Conservation (phyloP, 768 basidiomycete species). For the Porpolomopsis calyptriformis region DNA sequence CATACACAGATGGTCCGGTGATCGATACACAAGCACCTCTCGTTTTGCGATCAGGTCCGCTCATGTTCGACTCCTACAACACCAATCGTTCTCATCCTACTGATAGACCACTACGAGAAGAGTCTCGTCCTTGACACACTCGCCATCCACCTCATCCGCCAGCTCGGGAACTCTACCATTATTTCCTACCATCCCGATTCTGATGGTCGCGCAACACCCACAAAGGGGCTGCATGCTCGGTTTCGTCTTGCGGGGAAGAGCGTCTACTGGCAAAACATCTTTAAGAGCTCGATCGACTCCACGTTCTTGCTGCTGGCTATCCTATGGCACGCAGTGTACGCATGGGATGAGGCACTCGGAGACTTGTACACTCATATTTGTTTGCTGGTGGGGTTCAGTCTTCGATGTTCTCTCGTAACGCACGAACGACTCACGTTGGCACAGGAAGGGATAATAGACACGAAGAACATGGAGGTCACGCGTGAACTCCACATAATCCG, state of each 20-base stretch:
- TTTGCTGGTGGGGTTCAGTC: slow-evolving; percentile 28
- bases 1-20: not conserved
- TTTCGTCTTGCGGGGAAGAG: slow-evolving; percentile 28
- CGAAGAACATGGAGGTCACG: slow-evolving; percentile 33
- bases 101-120: not conserved
- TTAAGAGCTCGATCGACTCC: slow-evolving; percentile 32
- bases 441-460: slow-evolving; percentile 38
- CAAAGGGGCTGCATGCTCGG: slow-evolving; percentile 25
- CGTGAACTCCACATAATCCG: slow-evolving; percentile 45
- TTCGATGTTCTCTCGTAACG: slow-evolving; percentile 7
- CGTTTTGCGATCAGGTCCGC: not conserved
- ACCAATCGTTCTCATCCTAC: slow-evolving; percentile 2
- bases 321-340: slow-evolving; percentile 50
- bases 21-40: slow-evolving; percentile 7
- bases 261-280: slow-evolving; percentile 38
- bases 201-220: slow-evolving; percentile 25
- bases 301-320: slow-evolving; percentile 43
- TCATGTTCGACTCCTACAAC: slow-evolving; percentile 11
- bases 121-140: slow-evolving; percentile 22
- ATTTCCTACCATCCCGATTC: slow-evolving; percentile 32
- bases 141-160: slow-evolving; percentile 49
- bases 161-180: slow-evolving; percentile 26
- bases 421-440: not conserved
- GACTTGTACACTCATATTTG: slow-evolving; percentile 40
- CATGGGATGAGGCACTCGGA: slow-evolving; percentile 52